phyloP scores from a whole-genome alignment of 768 basidiomycete species.

The Phylloporus rhodoxanthus region DNA sequence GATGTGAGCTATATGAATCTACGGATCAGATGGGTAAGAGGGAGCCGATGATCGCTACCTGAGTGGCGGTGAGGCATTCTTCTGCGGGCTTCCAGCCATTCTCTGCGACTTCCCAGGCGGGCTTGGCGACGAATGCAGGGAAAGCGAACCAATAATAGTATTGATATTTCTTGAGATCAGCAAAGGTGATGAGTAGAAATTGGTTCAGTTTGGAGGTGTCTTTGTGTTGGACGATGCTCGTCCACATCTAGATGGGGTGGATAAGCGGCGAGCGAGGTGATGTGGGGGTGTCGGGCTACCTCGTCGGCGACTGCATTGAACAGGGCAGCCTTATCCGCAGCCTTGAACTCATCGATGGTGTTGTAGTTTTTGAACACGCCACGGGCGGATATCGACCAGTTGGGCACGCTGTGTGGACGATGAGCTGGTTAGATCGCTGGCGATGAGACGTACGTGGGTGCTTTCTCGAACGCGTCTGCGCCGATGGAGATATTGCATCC shows the following conservation, averaged over 20 bases:
- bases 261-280: neutral
- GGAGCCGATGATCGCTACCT: slow-evolving; percentile 29
- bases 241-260: slow-evolving; percentile 54
- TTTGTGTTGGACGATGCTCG: slow-evolving; percentile 46
- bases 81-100: slow-evolving; percentile 52
- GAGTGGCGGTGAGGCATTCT: slow-evolving; percentile 37
- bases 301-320: slow-evolving; percentile 69
- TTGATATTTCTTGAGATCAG: slow-evolving; percentile 97
- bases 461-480: slow-evolving; percentile 55
- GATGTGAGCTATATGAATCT: slow-evolving; percentile 39
- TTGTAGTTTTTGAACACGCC: slow-evolving; percentile 93
- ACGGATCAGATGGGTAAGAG: neutral
- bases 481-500: slow-evolving; percentile 62
- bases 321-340: slow-evolving; percentile 79
- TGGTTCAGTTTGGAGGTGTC: slow-evolving; percentile 56
- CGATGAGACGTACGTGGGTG: slow-evolving; percentile 38
- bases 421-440: slow-evolving; percentile 5
- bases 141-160: slow-evolving; percentile 99
- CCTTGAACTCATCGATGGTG: slow-evolving; percentile 93
- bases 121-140: slow-evolving; percentile 85
- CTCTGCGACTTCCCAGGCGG: slow-evolving; percentile 78
- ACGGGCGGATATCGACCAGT: slow-evolving; percentile 44
- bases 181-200: slow-evolving; percentile 89
- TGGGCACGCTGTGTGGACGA: slow-evolving; percentile 33
- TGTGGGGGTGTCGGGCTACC: slow-evolving; percentile 34